Conservation (phyloP, 805 yeast genomes). For the Monosporozyma aerobia region DNA sequence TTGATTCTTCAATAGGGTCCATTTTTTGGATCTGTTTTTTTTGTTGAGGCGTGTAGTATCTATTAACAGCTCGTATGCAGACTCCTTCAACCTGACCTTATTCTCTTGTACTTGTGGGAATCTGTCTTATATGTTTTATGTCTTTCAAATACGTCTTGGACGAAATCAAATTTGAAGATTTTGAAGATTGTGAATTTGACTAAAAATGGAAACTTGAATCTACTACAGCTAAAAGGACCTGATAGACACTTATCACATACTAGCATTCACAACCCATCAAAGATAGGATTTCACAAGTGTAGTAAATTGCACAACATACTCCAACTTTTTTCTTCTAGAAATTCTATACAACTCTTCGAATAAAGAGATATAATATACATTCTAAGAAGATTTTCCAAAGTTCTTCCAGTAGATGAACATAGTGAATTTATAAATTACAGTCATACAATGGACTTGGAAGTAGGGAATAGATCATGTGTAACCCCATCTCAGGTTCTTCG, state of each 20-base stretch:
- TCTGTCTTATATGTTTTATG: neutral
- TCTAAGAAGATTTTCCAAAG: neutral
- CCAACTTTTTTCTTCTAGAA: neutral
- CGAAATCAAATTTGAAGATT: neutral
- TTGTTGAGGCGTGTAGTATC: neutral
- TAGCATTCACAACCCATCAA: neutral
- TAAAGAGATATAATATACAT: neutral
- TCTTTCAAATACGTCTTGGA: neutral
- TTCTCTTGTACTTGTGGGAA: neutral
- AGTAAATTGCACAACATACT: neutral
- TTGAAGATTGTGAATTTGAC: neutral
- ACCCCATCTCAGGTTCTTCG: constrained; percentile 3
- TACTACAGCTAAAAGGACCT: neutral
- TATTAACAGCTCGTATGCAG: neutral
- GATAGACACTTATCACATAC: neutral
- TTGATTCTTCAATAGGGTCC: neutral
- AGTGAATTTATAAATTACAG: neutral
- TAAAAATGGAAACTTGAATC: neutral
- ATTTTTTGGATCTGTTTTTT: neutral
- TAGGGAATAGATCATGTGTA: neutral
- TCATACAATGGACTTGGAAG: neutral
- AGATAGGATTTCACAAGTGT: neutral
- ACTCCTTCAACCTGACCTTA: neutral
- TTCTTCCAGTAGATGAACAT: neutral
- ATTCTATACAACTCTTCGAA: neutral